These are phyloP conservation scores for Tausonia pullulans DNA, from an alignment of 1,284 basidiomycete genomes.

Conservation along the genomic window DNA sequence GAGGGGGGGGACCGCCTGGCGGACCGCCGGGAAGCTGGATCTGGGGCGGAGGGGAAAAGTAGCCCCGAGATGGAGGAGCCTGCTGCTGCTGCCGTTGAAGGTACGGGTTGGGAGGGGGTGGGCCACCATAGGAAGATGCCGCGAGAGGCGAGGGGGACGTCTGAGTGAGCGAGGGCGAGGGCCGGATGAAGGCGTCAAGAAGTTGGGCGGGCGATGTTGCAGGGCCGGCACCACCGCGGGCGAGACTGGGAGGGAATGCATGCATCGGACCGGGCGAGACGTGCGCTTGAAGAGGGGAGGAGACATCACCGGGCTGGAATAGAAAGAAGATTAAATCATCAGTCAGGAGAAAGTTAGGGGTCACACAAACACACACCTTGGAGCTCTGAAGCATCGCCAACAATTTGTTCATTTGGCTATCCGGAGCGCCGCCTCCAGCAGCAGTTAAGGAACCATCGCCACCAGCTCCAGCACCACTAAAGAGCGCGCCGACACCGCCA, in stretches of 20 bases:
- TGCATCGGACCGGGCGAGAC: too few species aligned
- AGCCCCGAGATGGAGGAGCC: too few species aligned
- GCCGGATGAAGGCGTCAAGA: background rate
- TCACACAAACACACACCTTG: background rate
- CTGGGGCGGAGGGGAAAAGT: too few species aligned
- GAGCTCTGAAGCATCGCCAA: constrained; percentile 13
- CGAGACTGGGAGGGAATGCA: too few species aligned
- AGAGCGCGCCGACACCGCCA: background rate
- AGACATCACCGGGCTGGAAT: too few species aligned
- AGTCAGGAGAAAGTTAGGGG: background rate
- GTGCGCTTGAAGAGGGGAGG: too few species aligned
- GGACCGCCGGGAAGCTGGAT: too few species aligned
- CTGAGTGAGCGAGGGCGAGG: background rate
- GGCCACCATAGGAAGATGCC: background rate
- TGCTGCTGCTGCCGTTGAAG: constrained; percentile 1
- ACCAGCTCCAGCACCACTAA: background rate
- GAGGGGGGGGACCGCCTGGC: background rate
- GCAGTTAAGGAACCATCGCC: background rate
- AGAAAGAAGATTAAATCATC: background rate
- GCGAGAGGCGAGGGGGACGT: background rate
- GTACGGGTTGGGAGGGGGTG: background rate
- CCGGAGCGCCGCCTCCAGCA: background rate
- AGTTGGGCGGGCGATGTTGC: background rate
- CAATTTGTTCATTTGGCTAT: constrained; percentile 15
- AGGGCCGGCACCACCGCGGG: background rate